A percentile compares a stretch with the other conserved stretches of the same genome.
Evolutionary conservation across 2,329 filamentous ascomycete species (phyloP).

Genomic region (Penicillium brevicompactum): DNA sequence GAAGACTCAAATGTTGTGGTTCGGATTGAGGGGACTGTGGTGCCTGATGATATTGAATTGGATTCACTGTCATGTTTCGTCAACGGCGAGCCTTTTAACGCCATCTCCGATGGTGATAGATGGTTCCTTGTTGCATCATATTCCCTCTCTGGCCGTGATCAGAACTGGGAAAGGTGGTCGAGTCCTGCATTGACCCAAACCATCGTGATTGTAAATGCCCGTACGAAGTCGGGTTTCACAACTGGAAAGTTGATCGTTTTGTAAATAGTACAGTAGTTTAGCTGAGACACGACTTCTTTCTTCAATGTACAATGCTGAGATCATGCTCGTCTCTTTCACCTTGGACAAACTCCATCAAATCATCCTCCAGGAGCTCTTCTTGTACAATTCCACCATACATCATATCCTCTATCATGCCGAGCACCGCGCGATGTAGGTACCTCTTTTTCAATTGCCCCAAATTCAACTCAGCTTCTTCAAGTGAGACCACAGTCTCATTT

Average conservation of each 20-base stretch:
- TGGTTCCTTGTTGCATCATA: conserved; percentile 24
- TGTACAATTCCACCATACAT: conserved; percentile 16
- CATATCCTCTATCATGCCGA: conserved; percentile 33
- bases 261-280: conserved; percentile 1
- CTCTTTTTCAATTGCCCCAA: conserved; percentile 25
- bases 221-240: conserved; percentile 5
- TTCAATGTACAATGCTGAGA: not conserved
- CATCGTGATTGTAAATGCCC: conserved; percentile 25
- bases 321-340: not conserved
- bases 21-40: conserved; percentile 9
- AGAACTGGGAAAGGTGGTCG: conserved; percentile 27
- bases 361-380: conserved; percentile 5
- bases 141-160: conserved; percentile 26
- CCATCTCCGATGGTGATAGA: conserved; percentile 10
- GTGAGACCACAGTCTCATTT: not conserved
- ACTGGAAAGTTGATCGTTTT: conserved; percentile 28
- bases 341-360: not conserved
- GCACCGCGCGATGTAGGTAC: conserved; percentile 26
- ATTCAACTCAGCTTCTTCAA: conserved; percentile 18
- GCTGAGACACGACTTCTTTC: not conserved
- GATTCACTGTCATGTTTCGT: conserved; percentile 19
- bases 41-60: conserved; percentile 11
- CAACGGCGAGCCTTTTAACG: conserved; percentile 24
- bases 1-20: conserved; percentile 8
- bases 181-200: conserved; percentile 29